Base-by-base conservation (phyloP, 78 protist species). In the Isochrysis galbana region DNA sequence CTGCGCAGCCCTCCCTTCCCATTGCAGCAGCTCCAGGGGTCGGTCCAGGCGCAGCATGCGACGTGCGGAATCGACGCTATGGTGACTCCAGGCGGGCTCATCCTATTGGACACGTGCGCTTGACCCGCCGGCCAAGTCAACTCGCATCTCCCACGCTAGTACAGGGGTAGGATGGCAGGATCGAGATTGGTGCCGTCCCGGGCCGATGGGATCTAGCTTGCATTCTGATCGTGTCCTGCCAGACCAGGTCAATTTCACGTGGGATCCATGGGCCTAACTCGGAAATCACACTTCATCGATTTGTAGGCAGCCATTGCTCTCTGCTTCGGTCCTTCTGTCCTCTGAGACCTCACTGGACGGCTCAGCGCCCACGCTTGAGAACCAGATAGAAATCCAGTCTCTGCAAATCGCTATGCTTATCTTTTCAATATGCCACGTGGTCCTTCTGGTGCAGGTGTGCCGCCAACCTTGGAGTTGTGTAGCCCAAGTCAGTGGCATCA, bases 91-190 rank as follows among this genome's bases (percentile, higher is more conserved):
- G 91, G 55, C 78, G 21, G 91, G 38, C 82, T 88, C 44, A n/a
- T 88, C 36, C 74, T 88, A 29, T 74, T 88, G 39, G 91, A 88
- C 69, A 88, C 91, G n/a, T n/a, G n/a, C n/a, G n/a, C n/a, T n/a
- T n/a, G n/a, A n/a, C n/a, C n/a, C n/a, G n/a, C n/a, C n/a, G n/a
- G n/a, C n/a, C n/a, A n/a, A n/a, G n/a, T n/a, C n/a, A n/a, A n/a
- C n/a, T n/a, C n/a, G n/a, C n/a, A n/a, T n/a, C n/a, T n/a, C n/a
- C n/a, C n/a, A n/a, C n/a, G n/a, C n/a, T n/a, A n/a, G n/a, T n/a
- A n/a, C n/a, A n/a, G n/a, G n/a, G n/a, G n/a, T n/a, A n/a, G n/a
- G n/a, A n/a, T n/a, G n/a, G n/a, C n/a, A n/a, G n/a, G n/a, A n/a
- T n/a, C n/a, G n/a, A n/a, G n/a, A n/a, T n/a, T n/a, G n/a, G n/a